phyloP scores from a whole-genome alignment of 805 yeast species.

The Pichia sporocuriosa region DNA sequence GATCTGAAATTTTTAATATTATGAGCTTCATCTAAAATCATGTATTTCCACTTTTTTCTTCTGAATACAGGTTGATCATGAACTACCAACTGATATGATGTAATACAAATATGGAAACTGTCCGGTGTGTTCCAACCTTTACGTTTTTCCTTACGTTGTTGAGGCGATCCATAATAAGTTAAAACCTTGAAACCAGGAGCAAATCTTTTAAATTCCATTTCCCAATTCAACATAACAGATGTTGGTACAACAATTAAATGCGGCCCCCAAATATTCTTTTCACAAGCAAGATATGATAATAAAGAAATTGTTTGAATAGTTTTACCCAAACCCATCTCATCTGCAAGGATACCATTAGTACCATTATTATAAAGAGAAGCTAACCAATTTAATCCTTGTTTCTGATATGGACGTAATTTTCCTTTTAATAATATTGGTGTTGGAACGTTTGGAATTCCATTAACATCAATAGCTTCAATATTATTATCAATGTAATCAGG shows the following conservation, averaged over 20 bases:
- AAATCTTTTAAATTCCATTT: conserved; percentile 96
- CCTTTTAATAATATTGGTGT: conserved; percentile 75
- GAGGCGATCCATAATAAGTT: conserved; percentile 95
- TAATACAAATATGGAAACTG: conserved; percentile 93
- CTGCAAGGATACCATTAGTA: conserved; percentile 96
- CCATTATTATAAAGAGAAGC: conserved; percentile 88
- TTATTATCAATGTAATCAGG: conserved; percentile 27
- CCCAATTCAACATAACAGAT: conserved; percentile 97
- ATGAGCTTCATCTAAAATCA: conserved; percentile 98
- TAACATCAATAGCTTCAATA: conserved; percentile 18
- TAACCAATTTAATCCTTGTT: conserved; percentile 94
- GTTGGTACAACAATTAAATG: conserved; percentile 96
- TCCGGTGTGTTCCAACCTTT: conserved; percentile 97
- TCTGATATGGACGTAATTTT: conserved; percentile 81
- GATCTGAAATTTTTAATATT: conserved; percentile 95
- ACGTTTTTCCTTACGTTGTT: conserved; percentile 90
- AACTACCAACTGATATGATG: conserved; percentile 94
- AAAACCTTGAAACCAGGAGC: conserved; percentile 96
- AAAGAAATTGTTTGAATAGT: conserved; percentile 93
- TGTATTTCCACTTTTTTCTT: conserved; percentile 89
- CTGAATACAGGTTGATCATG: conserved; percentile 94
- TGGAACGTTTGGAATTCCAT: conserved; percentile 63
- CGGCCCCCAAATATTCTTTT: conserved; percentile 95
- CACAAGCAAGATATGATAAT: conserved; percentile 84
- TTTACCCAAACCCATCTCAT: conserved; percentile 98